Evolutionary conservation across 495 filamentous ascomycete species (phyloP), one percentile per base, ranked within the genome.

Genomic region (Penicillium roqueforti): DNA sequence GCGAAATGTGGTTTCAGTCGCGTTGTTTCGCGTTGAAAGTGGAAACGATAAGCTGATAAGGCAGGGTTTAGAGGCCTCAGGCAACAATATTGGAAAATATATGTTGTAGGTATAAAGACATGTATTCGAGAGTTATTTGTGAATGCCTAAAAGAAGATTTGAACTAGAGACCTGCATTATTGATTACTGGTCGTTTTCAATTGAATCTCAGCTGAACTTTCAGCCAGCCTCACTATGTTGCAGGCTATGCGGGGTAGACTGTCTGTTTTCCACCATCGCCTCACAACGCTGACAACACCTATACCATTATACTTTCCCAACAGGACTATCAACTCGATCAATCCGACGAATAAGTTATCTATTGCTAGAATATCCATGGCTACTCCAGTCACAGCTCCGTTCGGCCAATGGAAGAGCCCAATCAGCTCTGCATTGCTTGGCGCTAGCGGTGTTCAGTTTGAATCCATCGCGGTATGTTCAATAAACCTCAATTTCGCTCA

Each of bases 381-480:
- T 18, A 4, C 26, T 6, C n/a, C 25, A 6, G 6, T 34, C 56
- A 49, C 38, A 39, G 71, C 63, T 4, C 63, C 69, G 4, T 74
- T 70, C 29, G 73, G 73, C 18, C 61, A 62, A 29, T 76, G 73
- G 73, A 42, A 66, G 26, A 74, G 71, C 41, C 61, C 59, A 6
- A 71, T 76, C 44, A 68, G 46, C 46, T 37, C 46, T 25, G 38
- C 46, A 14, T 20, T 48, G 20, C 46, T 48, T 34, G 46, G 46
- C 6, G 46, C 63, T 14, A 58, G 39, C n/a, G 53, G 41, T 22
- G 47, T 56, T 29, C 53, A 50, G 11, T 56, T 48, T 23, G 39
- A 56, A 51, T 50, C 45, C n/a, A 50, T 56, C 29, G 53, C 29
- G 7, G 46, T 56, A 56, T 44, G 26, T 50, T 25, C 22, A 9